Percentiles rank a stretch among this genome's conserved stretches.
Conservation (phyloP, 257 asterid genomes). For the Salvia splendens region DNA sequence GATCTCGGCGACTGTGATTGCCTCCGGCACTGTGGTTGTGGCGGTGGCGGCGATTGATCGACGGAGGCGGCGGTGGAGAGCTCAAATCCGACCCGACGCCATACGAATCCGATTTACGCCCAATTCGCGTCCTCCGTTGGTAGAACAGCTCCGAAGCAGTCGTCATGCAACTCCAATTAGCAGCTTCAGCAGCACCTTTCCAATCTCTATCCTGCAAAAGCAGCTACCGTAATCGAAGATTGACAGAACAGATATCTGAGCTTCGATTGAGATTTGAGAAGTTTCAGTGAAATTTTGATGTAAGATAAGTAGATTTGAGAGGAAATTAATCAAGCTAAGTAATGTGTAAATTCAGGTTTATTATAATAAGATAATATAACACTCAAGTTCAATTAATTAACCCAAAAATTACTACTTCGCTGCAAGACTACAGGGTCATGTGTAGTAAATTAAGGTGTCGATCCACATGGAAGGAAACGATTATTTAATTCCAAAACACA, state of each 20-base stretch:
- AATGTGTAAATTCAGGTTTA: too few relatives aligned
- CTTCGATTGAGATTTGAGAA: background rate
- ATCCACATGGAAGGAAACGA: too few relatives aligned
- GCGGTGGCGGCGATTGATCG: constrained; percentile 52
- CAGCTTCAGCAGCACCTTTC: constrained; percentile 3
- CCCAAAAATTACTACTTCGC: too few relatives aligned
- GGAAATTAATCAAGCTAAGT: too few relatives aligned
- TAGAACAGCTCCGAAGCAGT: constrained; percentile 78
- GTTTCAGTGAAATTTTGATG: constrained; percentile 17
- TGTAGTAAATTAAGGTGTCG: too few relatives aligned
- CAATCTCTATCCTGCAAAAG: constrained; percentile 17
- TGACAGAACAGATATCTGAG: background rate
- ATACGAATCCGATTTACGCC: constrained; percentile 49
- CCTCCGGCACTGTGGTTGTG: constrained; percentile 31
- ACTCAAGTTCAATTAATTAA: too few relatives aligned
- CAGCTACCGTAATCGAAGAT: background rate
- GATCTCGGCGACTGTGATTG: constrained; percentile 48
- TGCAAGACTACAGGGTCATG: too few relatives aligned
- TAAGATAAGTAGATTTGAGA: constrained; percentile 7
- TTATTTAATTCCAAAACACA: too few relatives aligned
- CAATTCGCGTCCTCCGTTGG: constrained; percentile 70
- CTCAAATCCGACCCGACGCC: constrained; percentile 40
- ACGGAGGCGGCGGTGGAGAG: constrained; percentile 37
- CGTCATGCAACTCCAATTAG: constrained; percentile 64
- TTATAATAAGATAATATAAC: too few relatives aligned